phyloP scores from a whole-genome alignment of 768 basidiomycete species.

The Rossbeevera mucosa region DNA sequence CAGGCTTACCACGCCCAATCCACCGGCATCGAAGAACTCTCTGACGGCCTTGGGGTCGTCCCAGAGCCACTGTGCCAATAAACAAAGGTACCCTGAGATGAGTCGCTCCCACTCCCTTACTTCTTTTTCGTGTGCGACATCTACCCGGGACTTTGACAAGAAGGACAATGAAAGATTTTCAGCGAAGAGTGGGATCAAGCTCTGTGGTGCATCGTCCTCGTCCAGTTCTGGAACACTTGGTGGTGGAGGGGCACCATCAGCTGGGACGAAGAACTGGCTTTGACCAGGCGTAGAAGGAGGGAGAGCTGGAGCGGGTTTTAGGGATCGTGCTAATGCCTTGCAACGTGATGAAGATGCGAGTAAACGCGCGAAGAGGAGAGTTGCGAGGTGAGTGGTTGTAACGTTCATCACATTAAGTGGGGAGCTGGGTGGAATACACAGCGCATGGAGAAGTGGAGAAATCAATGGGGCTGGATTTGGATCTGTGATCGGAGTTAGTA shows the following conservation, averaged over 20 bases:
- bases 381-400: constrained; percentile 67
- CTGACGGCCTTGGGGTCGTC: constrained; percentile 85
- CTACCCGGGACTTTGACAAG: constrained; percentile 60
- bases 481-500: constrained; percentile 10
- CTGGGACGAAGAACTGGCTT: constrained; percentile 69
- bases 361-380: constrained; percentile 76
- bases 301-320: constrained; percentile 47
- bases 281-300: constrained; percentile 29
- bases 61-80: constrained; percentile 94
- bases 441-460: constrained; percentile 67
- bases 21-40: constrained; percentile 88
- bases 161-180: constrained; percentile 89
- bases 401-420: constrained; percentile 53
- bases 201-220: constrained; percentile 63
- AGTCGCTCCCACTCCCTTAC: constrained; percentile 87
- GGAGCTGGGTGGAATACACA: constrained; percentile 58
- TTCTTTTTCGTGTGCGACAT: constrained; percentile 55
- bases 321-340: constrained; percentile 59
- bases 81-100: constrained; percentile 76
- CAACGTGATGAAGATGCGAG: constrained; percentile 61
- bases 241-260: constrained; percentile 49
- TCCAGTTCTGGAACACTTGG: constrained; percentile 36
- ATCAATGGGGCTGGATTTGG: constrained; percentile 41
- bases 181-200: constrained; percentile 76
- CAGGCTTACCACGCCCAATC: constrained; percentile 77